Conservation (phyloP, 148 eudicot species). For the Cornus controversa region DNA sequence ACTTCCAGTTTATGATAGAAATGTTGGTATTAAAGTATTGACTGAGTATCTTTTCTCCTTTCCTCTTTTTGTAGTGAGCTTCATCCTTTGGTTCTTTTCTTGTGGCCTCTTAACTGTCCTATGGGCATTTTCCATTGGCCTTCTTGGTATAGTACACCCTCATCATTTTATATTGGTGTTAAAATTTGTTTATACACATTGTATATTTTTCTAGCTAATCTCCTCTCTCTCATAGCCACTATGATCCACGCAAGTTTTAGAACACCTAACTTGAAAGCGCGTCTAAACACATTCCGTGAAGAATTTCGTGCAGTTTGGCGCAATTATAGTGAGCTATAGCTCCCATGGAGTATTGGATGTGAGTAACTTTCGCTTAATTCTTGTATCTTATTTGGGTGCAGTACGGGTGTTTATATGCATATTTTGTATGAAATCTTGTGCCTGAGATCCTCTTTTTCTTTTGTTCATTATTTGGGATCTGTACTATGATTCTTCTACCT, state of each 20-base stretch:
- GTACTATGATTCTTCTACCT: background rate
- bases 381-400: background rate
- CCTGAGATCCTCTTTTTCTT: background rate
- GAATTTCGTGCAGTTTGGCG: slow-evolving; percentile 99
- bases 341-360: slow-evolving; percentile 27
- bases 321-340: slow-evolving; percentile 88
- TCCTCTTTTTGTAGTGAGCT: slow-evolving; percentile 54
- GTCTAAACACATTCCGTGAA: slow-evolving; percentile 93
- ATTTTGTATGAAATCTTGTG: background rate
- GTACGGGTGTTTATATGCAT: background rate
- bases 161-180: background rate
- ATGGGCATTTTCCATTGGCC: slow-evolving; percentile 76
- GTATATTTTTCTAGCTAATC: background rate
- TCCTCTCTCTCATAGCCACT: slow-evolving; percentile 51
- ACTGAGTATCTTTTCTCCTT: slow-evolving; percentile 11
- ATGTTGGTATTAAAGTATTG: background rate
- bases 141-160: slow-evolving; percentile 48
- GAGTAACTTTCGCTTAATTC: slow-evolving; percentile 22
- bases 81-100: slow-evolving; percentile 82
- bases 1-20: background rate
- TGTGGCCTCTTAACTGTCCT: slow-evolving; percentile 76
- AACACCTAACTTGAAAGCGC: slow-evolving; percentile 96
- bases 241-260: slow-evolving; percentile 90
- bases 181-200: background rate
- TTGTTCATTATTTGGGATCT: background rate